Base-by-base conservation (phyloP, 2,329 filamentous ascomycete species). In the Ophiostoma populinum region DNA sequence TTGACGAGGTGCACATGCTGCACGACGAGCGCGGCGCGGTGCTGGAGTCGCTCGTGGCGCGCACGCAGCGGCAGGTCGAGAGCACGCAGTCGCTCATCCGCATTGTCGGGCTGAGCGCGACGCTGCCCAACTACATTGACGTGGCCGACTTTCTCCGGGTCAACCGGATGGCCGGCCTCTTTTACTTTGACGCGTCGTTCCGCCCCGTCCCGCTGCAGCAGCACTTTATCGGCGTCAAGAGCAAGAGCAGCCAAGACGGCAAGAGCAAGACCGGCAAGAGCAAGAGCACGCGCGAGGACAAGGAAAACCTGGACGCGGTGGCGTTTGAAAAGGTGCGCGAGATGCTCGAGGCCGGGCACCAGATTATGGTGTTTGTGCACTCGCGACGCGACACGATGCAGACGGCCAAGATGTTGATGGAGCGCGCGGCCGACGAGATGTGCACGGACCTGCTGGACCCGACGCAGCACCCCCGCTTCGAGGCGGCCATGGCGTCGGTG, bases 321-420 rank as follows among this genome's bases (percentile, higher is more conserved):
- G 75, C 83, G 0, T 98, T 92, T 50, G 86, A 95, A 45, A 99
- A 99, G 52, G 85, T 94, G 31, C 78, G 75, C 45, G 80, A 90
- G 35, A 94, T 98, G 86, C 64, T 98, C 3, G 73, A 85, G 50
- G 63, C 66, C 39, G 86, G 81, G n/a, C 90, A 99, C 49, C 90
- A 98, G 53, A 70, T 98, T 45, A 98, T 99, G 92, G 87, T 99
- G 0, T 98, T 99, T 54, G 92, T 98, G 9, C 92, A 98, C 53
- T 94, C 87, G 1, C 70, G 90, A 18, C 86, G 92, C 51, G 92
- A 99, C 47, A 98, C 92, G 0, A 73, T 92, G 45, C 70, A 79
- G 42, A 92, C 87, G 2, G 86, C 90, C 30, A 78, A 80, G 44
- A 82, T 78, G 61, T 61, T 98, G 18, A 75, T 80, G 42, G 77